phyloP scores from a whole-genome alignment of 345 rosid species.

The Carallia brachiata region DNA sequence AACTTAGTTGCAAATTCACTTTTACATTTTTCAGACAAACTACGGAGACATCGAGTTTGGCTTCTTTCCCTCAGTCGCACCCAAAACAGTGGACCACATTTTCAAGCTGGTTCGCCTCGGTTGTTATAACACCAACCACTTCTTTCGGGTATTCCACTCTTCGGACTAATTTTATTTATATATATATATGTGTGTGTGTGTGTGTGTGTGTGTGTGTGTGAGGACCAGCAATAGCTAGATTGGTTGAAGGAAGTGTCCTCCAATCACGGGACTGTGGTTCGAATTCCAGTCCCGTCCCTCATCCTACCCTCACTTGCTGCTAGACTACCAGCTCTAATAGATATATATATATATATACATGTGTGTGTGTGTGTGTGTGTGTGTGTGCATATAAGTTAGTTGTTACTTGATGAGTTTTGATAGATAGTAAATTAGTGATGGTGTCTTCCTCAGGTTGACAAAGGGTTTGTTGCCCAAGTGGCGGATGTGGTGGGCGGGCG shows the following conservation, averaged over 20 bases:
- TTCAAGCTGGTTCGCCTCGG: constrained; percentile 94
- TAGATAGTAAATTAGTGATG: neutral
- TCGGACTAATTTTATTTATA: too few relatives aligned
- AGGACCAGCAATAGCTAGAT: too few relatives aligned
- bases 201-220: too few relatives aligned
- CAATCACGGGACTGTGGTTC: too few relatives aligned
- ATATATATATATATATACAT: too few relatives aligned
- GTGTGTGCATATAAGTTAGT: too few relatives aligned
- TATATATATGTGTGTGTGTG: neutral
- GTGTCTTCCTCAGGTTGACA: constrained; percentile 62
- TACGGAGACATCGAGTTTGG: constrained; percentile 93
- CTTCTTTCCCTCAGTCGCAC: constrained; percentile 84
- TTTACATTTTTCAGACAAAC: constrained; percentile 44
- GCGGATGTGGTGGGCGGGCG: constrained; percentile 82
- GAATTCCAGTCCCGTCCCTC: too few relatives aligned
- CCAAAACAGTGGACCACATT: constrained; percentile 84
- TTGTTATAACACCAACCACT: constrained; percentile 82
- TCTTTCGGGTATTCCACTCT: constrained; percentile 67
- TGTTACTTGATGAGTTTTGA: neutral
- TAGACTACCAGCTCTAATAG: too few relatives aligned
- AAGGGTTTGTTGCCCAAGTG: constrained; percentile 96
- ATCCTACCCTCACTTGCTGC: too few relatives aligned
- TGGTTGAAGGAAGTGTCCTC: too few relatives aligned
- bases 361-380: too few relatives aligned
- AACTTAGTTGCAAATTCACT: constrained; percentile 9